These are phyloP conservation scores for Beauveria australis DNA, from an alignment of 2,329 filamentous ascomycete species.

Conservation along the genomic window DNA sequence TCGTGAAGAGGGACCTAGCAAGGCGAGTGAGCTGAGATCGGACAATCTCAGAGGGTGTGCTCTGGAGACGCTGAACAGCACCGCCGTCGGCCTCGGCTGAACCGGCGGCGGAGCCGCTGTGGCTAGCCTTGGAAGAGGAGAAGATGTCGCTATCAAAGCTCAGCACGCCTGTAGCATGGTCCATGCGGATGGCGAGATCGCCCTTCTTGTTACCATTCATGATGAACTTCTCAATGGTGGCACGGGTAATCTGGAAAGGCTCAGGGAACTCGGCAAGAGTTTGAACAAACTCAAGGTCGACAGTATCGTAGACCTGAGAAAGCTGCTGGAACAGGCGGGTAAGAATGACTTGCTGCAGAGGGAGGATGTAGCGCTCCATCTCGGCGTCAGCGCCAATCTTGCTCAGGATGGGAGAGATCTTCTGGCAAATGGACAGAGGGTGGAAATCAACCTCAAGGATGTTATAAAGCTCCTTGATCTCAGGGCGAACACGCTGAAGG, in stretches of 20 bases:
- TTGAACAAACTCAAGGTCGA: constrained; percentile 88
- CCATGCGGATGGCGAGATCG: constrained; percentile 89
- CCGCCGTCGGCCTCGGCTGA: constrained; percentile 80
- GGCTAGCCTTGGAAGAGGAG: constrained; percentile 87
- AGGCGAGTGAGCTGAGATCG: constrained; percentile 88
- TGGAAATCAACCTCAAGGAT: constrained; percentile 99
- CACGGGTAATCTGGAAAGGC: constrained; percentile 83
- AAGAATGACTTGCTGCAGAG: constrained; percentile 95
- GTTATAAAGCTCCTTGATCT: constrained; percentile 96
- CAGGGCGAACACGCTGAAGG: constrained; percentile 81
- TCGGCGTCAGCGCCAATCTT: constrained; percentile 90
- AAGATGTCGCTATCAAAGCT: constrained; percentile 98
- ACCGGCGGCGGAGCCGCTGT: constrained; percentile 73
- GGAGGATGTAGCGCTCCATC: constrained; percentile 94
- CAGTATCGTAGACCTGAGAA: constrained; percentile 97
- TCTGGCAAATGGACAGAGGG: constrained; percentile 95
- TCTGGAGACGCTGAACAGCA: constrained; percentile 90
- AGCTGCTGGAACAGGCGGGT: constrained; percentile 98
- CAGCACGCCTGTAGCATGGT: constrained; percentile 88
- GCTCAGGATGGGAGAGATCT: constrained; percentile 91
- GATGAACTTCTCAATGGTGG: constrained; percentile 98
- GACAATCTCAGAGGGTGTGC: constrained; percentile 95
- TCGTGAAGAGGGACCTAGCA: constrained; percentile 83
- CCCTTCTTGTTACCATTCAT: constrained; percentile 99
- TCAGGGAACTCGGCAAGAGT: constrained; percentile 92